phyloP scores from a whole-genome alignment of 306 rosid species.

The Trifolium dubium region DNA sequence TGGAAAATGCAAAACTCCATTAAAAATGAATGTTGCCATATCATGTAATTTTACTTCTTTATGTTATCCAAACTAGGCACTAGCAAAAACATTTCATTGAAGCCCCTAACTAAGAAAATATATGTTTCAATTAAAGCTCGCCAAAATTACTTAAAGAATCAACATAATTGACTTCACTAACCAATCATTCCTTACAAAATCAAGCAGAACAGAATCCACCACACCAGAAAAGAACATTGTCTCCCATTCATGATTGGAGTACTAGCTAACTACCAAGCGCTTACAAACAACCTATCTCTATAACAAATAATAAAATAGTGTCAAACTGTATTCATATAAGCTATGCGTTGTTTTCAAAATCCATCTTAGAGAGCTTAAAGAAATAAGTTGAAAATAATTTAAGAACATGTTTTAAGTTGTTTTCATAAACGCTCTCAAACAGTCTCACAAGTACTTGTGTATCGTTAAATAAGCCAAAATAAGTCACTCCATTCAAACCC shows the following conservation, averaged over 20 bases:
- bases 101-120: neutral
- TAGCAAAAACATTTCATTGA: conserved; percentile 6
- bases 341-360: too few species aligned
- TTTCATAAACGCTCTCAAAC: neutral
- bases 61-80: neutral
- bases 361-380: neutral
- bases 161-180: conserved; percentile 23
- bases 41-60: neutral
- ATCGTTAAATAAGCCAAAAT: neutral
- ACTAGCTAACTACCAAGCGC: neutral
- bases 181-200: neutral
- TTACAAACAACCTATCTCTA: neutral
- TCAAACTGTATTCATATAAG: neutral
- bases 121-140: neutral
- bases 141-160: conserved; percentile 6
- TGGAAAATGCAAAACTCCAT: neutral
- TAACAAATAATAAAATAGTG: neutral
- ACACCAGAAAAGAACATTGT: conserved; percentile 1
- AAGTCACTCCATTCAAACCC: neutral
- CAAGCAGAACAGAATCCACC: neutral
- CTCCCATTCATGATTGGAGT: neutral
- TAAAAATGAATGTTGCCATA: conserved; percentile 1
- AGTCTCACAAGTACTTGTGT: neutral
- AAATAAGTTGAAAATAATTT: neutral
- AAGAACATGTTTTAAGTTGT: neutral